These are phyloP conservation scores for Thielaviopsis musarum DNA, from an alignment of 2,329 filamentous ascomycete genomes.

Conservation along the genomic window DNA sequence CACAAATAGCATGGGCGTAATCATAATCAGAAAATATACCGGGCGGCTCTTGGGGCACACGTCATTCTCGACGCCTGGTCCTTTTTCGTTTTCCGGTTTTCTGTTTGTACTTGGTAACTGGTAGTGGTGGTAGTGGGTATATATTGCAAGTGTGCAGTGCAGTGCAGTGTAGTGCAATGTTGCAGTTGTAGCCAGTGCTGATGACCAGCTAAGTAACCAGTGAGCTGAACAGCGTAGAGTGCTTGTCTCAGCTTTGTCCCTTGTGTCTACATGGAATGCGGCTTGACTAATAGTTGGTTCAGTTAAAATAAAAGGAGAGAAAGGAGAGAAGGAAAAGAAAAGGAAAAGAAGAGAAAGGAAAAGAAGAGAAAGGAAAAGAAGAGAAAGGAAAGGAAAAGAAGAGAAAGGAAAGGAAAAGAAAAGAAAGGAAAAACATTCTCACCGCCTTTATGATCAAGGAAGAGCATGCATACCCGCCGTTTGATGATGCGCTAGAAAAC, in stretches of 20 bases:
- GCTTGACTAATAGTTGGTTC: too few species aligned
- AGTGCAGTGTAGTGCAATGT: background rate
- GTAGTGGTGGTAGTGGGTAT: background rate
- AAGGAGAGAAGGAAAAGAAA: too few species aligned
- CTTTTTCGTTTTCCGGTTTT: background rate
- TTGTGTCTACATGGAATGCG: background rate
- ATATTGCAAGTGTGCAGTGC: background rate
- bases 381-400: background rate
- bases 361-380: background rate
- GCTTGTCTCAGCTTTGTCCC: background rate
- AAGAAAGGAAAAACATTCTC: background rate
- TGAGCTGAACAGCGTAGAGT: background rate
- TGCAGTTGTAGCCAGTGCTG: background rate
- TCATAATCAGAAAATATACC: too few species aligned
- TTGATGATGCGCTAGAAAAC: background rate
- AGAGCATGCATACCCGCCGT: background rate
- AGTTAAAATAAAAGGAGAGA: constrained; percentile 1
- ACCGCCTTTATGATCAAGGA: background rate
- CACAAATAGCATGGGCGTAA: background rate
- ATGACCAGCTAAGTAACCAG: background rate
- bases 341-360: background rate
- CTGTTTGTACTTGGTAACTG: background rate
- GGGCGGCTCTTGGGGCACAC: background rate
- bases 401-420: constrained; percentile 2
- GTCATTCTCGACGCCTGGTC: background rate